Base-by-base conservation (phyloP, 2,329 filamentous ascomycete species). In the Aureobasidium sp. region DNA sequence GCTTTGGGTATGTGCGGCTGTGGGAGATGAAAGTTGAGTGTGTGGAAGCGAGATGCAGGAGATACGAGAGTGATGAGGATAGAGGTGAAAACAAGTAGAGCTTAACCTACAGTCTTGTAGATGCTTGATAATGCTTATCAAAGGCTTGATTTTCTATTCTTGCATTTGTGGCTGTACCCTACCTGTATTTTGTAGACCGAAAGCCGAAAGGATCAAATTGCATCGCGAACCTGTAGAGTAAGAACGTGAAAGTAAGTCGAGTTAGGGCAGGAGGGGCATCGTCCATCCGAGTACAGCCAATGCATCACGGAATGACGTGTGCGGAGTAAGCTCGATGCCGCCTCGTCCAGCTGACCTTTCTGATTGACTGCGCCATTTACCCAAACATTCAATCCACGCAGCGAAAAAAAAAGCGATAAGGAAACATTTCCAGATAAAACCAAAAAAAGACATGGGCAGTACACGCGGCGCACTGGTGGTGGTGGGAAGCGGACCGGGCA, bases 401-500 rank as follows among this genome's bases (percentile, higher is more conserved):
- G n/a, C 23, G 8, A 8, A 2, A 32, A 34, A 26, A 12, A 13
- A 20, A 12, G 5, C 15, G 9, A 23, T 13, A 50, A 34, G 32
- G 3, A 20, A 20, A 20, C 20, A 20, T 20, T 20, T 20, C 20
- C 8, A 5, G 8, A 32, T 32, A 5, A 32, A 32, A 32, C 1
- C 29, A 32, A 32, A 20, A 20, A 20, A 20, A 20, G 20, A 13
- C 15, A 29, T 29, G 26, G 29, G 26, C 15, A 29, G 26, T 48
- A 48, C 46, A 17, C 56, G 34, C 34, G 56, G 56, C 27, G 72
- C 70, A 1, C 65, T 72, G 32, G 47, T 72, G 13, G 63, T 80
- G 55, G 74, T 82, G 55, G 79, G 79, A 64, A 75, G 77, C 17
- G 79, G 79, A 13, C 78, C 79, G 0, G 79, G 79, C 44, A 81